Evolutionary conservation across 805 yeast species (phyloP).

Genomic region (Ogataea polymorpha): DNA sequence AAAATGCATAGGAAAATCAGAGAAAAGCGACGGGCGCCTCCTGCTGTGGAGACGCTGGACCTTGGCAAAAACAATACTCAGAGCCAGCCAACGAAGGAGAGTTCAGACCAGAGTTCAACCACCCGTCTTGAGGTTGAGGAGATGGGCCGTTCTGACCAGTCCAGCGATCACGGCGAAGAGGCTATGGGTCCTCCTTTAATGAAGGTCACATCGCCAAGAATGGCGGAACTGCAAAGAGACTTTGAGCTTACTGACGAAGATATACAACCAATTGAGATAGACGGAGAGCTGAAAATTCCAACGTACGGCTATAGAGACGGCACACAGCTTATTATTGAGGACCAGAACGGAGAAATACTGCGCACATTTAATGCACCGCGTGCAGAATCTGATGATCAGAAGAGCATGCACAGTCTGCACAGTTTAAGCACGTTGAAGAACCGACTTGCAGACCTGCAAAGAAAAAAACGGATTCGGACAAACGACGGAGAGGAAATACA

Average conservation of each 20-base stretch:
- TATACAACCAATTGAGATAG: constrained; percentile 31
- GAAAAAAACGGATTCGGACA: constrained; percentile 1
- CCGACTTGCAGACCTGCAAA: constrained; percentile 2
- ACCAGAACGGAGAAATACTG: constrained; percentile 77
- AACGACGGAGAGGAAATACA: constrained; percentile 4
- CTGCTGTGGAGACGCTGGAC: constrained; percentile 34
- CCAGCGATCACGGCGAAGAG: constrained; percentile 8
- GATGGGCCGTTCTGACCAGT: background rate
- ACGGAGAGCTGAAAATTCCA: constrained; percentile 33
- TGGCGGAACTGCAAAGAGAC: constrained; percentile 17
- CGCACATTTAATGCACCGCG: constrained; percentile 41
- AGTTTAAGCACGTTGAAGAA: constrained; percentile 18
- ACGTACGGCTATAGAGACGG: constrained; percentile 68
- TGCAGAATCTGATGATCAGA: constrained; percentile 2
- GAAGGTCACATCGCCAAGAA: constrained; percentile 9
- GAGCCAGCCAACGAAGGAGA: constrained; percentile 10
- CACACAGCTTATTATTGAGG: constrained; percentile 67
- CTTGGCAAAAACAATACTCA: constrained; percentile 28
- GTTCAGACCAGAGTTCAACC: constrained; percentile 4
- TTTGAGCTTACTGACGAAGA: constrained; percentile 23
- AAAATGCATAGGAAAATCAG: constrained; percentile 25
- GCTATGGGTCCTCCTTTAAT: constrained; percentile 8
- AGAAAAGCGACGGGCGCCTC: constrained; percentile 29
- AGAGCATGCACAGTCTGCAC: constrained; percentile 22
- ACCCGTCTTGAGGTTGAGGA: background rate